phyloP scores from a whole-genome alignment of 371 early-diverging fungal genomes.

The Mucor ambiguus region DNA sequence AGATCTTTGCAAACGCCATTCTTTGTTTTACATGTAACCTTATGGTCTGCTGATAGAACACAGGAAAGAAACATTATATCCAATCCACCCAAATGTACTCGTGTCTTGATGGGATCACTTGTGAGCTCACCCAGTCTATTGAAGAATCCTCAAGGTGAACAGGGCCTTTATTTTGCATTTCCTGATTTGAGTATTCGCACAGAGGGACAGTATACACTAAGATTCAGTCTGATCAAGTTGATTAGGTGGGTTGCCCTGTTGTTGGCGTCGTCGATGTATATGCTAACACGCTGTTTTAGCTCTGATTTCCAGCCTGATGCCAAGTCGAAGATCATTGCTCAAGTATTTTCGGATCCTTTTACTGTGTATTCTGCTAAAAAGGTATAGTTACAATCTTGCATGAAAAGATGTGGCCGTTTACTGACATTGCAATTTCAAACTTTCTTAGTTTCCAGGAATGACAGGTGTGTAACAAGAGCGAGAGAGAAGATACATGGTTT shows the following conservation, averaged over 20 bases:
- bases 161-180: slow-evolving; percentile 90
- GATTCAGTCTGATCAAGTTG: slow-evolving; percentile 64
- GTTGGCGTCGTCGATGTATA: not conserved
- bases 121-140: slow-evolving; percentile 80
- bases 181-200: slow-evolving; percentile 89
- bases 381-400: slow-evolving; percentile 21
- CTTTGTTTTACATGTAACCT: slow-evolving; percentile 75
- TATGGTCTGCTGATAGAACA: slow-evolving; percentile 71
- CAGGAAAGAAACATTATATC: slow-evolving; percentile 63
- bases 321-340: slow-evolving; percentile 59
- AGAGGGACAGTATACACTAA: slow-evolving; percentile 84
- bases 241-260: slow-evolving; percentile 31
- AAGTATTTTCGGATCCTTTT: slow-evolving; percentile 60
- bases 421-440: not conserved
- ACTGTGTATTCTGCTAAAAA: slow-evolving; percentile 64
- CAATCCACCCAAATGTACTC: slow-evolving; percentile 65
- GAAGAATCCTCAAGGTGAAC: slow-evolving; percentile 71
- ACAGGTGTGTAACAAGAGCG: slow-evolving; percentile 38
- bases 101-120: slow-evolving; percentile 78
- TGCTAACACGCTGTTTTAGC: slow-evolving; percentile 24
- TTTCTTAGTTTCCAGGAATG: slow-evolving; percentile 62
- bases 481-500: slow-evolving; percentile 2
- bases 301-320: slow-evolving; percentile 57
- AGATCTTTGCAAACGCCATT: slow-evolving; percentile 62
- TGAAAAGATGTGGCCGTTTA: not conserved